Evolutionary conservation across 2,329 filamentous ascomycete species (phyloP).

Genomic region (Stagonosporopsis cucurbitacearum): DNA sequence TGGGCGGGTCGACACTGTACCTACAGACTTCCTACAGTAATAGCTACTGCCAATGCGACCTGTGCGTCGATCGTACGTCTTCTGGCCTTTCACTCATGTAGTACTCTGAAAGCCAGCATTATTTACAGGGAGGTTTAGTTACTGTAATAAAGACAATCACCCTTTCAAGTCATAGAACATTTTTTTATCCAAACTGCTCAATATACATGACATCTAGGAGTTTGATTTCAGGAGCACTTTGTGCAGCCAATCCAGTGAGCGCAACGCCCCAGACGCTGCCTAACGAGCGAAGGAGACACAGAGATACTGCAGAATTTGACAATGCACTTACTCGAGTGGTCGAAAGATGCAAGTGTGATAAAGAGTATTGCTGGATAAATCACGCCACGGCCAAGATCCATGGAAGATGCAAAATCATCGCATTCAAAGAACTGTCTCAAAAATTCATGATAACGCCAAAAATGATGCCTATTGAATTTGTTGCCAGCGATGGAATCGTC

Average conservation of each 20-base stretch:
- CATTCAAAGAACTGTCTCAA: conserved; percentile 49
- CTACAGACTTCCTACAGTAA: no score
- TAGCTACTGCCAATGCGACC: neutral
- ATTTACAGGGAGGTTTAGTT: conserved; percentile 52
- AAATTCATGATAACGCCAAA: conserved; percentile 54
- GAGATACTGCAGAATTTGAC: neutral
- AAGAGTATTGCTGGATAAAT: conserved; percentile 61
- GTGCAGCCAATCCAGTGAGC: conserved; percentile 66
- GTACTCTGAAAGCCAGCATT: conserved; percentile 24
- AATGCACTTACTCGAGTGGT: conserved; percentile 60
- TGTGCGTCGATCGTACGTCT: neutral
- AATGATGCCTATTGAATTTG: conserved; percentile 47
- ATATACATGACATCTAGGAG: neutral
- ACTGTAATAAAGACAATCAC: no score
- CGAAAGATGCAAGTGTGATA: conserved; percentile 67
- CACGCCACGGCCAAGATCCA: conserved; percentile 29
- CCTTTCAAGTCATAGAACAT: no score
- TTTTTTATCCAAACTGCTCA: conserved; percentile 48
- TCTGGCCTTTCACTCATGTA: conserved; percentile 3
- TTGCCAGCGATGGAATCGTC: conserved; percentile 61
- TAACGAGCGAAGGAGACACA: conserved; percentile 63
- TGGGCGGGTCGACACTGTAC: no score
- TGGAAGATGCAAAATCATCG: conserved; percentile 21
- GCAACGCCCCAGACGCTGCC: conserved; percentile 69
- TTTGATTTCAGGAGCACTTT: conserved; percentile 60